Evolutionary conservation across 495 filamentous ascomycete genomes (phyloP).

Genomic region (Penicillium pancosmium): DNA sequence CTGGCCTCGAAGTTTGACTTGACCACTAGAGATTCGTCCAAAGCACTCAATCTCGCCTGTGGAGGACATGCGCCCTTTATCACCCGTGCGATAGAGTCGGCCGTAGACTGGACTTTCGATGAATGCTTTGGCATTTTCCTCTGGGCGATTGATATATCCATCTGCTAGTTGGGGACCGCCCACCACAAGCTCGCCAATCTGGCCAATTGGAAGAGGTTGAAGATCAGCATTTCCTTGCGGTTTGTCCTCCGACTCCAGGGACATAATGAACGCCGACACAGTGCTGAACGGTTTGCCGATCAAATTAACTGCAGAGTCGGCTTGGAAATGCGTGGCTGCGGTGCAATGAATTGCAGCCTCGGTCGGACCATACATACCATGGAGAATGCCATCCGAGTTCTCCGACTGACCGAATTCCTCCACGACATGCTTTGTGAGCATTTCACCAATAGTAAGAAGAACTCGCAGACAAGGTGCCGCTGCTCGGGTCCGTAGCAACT

Average conservation of each 20-base stretch:
- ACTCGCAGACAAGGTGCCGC: constrained; percentile 63
- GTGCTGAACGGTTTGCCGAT: constrained; percentile 76
- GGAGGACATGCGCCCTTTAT: constrained; percentile 69
- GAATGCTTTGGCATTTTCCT: constrained; percentile 70
- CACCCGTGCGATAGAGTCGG: constrained; percentile 78
- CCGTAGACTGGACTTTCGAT: constrained; percentile 55
- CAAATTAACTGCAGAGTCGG: constrained; percentile 56
- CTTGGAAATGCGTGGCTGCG: constrained; percentile 49
- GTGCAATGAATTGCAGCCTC: constrained; percentile 83
- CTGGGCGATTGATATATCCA: constrained; percentile 77
- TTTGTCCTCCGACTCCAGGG: constrained; percentile 34
- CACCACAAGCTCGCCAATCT: constrained; percentile 80
- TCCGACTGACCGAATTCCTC: constrained; percentile 65
- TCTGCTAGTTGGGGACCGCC: constrained; percentile 77
- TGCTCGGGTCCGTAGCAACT: constrained; percentile 61
- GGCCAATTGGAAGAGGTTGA: constrained; percentile 63
- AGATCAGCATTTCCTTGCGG: constrained; percentile 27
- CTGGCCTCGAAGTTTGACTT: constrained; percentile 83
- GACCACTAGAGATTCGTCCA: constrained; percentile 73
- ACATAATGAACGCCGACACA: constrained; percentile 72
- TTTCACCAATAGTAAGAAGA: constrained; percentile 84
- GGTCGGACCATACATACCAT: constrained; percentile 87
- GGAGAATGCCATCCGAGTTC: constrained; percentile 55
- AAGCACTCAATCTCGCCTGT: constrained; percentile 77
- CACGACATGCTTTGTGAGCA: constrained; percentile 73